Conservation (phyloP, 2,329 filamentous ascomycete genomes). For the Verticillium dahliae region DNA sequence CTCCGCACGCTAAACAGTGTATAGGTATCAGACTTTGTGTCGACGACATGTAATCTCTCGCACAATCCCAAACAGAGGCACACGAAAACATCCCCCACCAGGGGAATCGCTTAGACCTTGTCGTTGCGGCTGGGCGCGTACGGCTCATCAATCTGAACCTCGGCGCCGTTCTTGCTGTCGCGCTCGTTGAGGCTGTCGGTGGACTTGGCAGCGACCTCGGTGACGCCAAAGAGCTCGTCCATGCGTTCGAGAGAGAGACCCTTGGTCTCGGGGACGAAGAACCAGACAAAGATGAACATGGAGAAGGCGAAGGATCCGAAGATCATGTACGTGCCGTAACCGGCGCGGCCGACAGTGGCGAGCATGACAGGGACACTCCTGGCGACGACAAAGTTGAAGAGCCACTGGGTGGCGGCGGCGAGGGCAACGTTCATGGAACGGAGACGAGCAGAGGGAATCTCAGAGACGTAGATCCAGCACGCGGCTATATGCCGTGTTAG, state of each 20-base stretch:
- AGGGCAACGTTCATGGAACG: slow-evolving; percentile 58
- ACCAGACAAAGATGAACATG: slow-evolving; percentile 59
- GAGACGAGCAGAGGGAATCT: slow-evolving; percentile 59
- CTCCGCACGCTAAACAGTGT: not conserved
- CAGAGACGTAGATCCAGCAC: slow-evolving; percentile 48
- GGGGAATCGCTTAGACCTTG: not conserved
- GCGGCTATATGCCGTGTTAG: slow-evolving; percentile 30
- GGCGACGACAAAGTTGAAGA: slow-evolving; percentile 65
- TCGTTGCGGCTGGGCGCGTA: not conserved
- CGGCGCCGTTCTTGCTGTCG: not conserved
- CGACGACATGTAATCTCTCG: not conserved
- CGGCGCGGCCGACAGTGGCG: slow-evolving; percentile 29
- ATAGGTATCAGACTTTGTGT: not conserved
- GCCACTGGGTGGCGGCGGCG: slow-evolving; percentile 60
- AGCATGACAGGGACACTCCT: slow-evolving; percentile 59
- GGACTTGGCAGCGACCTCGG: not conserved
- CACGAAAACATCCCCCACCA: not conserved
- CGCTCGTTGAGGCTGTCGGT: slow-evolving; percentile 1
- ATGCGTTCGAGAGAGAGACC: slow-evolving; percentile 23
- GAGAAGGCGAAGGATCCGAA: slow-evolving; percentile 57
- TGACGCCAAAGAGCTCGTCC: slow-evolving; percentile 3
- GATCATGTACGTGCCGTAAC: slow-evolving; percentile 52
- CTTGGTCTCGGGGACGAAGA: slow-evolving; percentile 60
- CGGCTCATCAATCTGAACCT: slow-evolving; percentile 1
- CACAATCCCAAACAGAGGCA: too few relatives aligned